Base-by-base conservation (phyloP, 352 stramenopile species). In the Thalassiosira hispida region DNA sequence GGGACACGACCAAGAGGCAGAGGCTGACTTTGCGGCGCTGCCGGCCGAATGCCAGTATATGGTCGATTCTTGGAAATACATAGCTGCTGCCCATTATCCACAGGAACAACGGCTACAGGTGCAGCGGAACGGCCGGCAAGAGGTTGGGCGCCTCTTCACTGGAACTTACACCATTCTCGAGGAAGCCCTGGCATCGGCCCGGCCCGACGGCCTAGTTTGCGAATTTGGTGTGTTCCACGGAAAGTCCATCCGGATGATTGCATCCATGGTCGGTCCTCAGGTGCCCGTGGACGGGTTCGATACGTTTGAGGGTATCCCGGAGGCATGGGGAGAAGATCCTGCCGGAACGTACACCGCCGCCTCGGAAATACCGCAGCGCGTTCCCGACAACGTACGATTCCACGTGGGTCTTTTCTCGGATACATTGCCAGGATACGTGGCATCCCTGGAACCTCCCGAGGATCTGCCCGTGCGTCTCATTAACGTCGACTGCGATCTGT, bases 201-300 rank as follows among this genome's bases (percentile, higher is more conserved):
- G 46, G 22, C 46, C 46, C 46, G 46, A 53, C 22, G 46, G 46
- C 46, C n/a, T 53, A 53, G 46, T 53, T 8, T 20, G n/a, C 22
- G 46, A 53, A 11, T 53, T 53, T 53, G 46, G 46, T 6, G 46
- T 53, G 3, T 53, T 53, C 46, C 46, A 53, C 46, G 46, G 46
- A 20, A 53, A 53, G 22, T 53, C 46, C 46, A 53, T 53, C 22
- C 3, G 46, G 7, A 20, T 53, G n/a, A 53, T 53, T 7, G 3
- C 46, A 3, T 20, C n/a, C n/a, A 53, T 53, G 46, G 46, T 53
- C 22, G 46, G 46, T 27, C 46, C 22, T 25, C n/a, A 53, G n/a
- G 22, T 27, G n/a, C 46, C 46, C 6, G 46, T 53, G n/a, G 46
- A 53, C 12, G 46, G 46, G 22, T 53, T 53, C 12, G 46, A 53